Evolutionary conservation across 2,329 filamentous ascomycete genomes (phyloP), one percentile per base, ranked within the genome.

Genomic region (Colletotrichum musicola): DNA sequence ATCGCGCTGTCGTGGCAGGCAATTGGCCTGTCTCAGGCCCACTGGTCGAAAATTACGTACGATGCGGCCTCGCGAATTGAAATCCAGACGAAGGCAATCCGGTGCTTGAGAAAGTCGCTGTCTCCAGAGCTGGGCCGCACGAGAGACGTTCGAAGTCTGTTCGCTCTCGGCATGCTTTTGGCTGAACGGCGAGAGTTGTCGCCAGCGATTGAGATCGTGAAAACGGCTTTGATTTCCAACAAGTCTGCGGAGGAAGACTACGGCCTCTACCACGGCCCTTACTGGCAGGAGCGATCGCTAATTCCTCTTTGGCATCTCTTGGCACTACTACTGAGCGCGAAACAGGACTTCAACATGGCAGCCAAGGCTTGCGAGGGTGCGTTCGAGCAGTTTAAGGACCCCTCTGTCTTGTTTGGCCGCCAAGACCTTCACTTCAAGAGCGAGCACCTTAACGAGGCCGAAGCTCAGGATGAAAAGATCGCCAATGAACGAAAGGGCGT

Each of bases 241-340:
- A 88, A 86, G 69, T 81, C 82, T 5, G 75, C 82, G 2, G 81
- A 81, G 30, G 81, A 80, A 18, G 81, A 83, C 47, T 82, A 84
- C 51, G 79, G 81, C 50, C 74, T 83, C 4, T 77, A 80, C 47
- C 80, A 83, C 57, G 84, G 85, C 0, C 82, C 83, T 1, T 88
- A 85, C 72, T 89, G 86, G 86, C 85, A 89, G 64, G 90, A 94
- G 76, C 84, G 89, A 54, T 85, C 87, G 6, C 80, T 91, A 40
- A 90, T 98, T 25, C 91, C 95, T 2, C 81, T 98, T 25, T 98
- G 96, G 95, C 96, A 99, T 82, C 85, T 99, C 16, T 85, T 99
- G 54, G 91, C 94, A 0, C 85, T 99, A 25, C 84, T 98, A 22
- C 82, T 98, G 35, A 97, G 93, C 72, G 93, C 94, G 1, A 90